Conservation (phyloP, 306 rosid genomes). For the Malus domestica region DNA sequence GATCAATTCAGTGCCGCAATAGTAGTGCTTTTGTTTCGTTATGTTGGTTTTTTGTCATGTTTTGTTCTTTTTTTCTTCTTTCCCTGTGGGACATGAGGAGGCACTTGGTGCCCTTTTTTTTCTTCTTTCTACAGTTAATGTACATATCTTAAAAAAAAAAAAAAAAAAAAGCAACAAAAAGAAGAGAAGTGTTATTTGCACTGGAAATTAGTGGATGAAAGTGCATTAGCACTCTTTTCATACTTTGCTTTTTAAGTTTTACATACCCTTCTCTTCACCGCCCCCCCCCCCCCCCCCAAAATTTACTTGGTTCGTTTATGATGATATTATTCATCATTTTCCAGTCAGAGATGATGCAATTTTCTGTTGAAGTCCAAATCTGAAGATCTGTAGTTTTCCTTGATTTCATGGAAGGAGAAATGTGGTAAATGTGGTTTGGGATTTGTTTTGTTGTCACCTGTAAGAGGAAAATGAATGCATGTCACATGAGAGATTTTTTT, state of each 20-base stretch:
- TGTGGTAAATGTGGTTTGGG: background rate
- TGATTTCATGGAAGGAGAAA: background rate
- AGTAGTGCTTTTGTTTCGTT: background rate
- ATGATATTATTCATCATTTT: background rate
- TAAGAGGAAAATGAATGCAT: background rate
- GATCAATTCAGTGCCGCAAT: conserved; percentile 17
- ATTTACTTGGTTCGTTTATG: background rate
- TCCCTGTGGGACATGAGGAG: conserved; percentile 24
- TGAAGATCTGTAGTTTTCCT: background rate
- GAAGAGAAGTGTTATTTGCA: conserved; percentile 15
- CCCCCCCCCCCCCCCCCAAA: no score
- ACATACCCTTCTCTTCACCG: background rate
- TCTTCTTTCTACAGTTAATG: conserved; percentile 24
- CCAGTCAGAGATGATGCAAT: background rate
- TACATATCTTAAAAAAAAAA: conserved; percentile 29
- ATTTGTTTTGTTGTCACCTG: background rate
- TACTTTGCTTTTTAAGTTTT: background rate
- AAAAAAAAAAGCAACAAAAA: background rate
- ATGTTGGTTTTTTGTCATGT: background rate
- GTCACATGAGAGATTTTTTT: no score
- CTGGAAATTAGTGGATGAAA: conserved; percentile 16
- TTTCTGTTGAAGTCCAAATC: background rate
- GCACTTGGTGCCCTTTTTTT: conserved; percentile 15
- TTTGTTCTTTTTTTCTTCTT: background rate
- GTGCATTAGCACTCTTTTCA: conserved; percentile 2